A percentile compares a stretch with the other conserved stretches of the same genome.
Conservation (phyloP, 2,329 filamentous ascomycete genomes). For the Orbilia javanica region DNA sequence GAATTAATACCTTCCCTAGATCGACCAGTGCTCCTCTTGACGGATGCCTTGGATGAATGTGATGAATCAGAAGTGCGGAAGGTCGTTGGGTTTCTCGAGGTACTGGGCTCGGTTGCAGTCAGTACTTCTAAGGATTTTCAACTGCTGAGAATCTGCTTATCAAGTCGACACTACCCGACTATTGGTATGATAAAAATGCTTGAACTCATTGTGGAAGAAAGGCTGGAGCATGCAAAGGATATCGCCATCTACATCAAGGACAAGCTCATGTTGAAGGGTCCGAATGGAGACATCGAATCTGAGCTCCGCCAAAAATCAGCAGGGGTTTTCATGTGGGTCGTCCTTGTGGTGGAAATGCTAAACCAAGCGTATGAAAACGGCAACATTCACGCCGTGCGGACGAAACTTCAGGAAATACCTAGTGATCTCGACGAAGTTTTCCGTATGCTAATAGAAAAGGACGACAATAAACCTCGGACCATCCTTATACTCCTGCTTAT, state of each 20-base stretch:
- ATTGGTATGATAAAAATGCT: constrained; percentile 62
- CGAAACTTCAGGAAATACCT: constrained; percentile 37
- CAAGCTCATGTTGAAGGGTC: background rate
- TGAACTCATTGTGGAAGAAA: constrained; percentile 61
- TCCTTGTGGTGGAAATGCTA: constrained; percentile 58
- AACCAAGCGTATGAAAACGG: constrained; percentile 56
- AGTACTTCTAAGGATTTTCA: background rate
- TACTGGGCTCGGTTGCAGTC: background rate
- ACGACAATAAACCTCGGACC: constrained; percentile 19
- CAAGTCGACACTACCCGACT: constrained; percentile 62
- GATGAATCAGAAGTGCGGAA: background rate
- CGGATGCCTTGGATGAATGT: constrained; percentile 61
- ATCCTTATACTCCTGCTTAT: constrained; percentile 49
- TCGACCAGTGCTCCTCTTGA: constrained; percentile 55
- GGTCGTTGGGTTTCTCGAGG: background rate
- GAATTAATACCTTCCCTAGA: background rate
- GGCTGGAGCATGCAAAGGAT: constrained; percentile 62
- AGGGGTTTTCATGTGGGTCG: constrained; percentile 47
- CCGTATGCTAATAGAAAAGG: constrained; percentile 10
- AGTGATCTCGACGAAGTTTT: constrained; percentile 51
- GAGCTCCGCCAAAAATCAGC: constrained; percentile 13
- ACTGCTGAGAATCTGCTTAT: constrained; percentile 58
- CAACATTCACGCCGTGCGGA: constrained; percentile 20
- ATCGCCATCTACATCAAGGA: constrained; percentile 57
- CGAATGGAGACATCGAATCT: background rate